These are phyloP conservation scores for Dothideomycetes sp. DNA, from an alignment of 2,329 filamentous ascomycete species.

Conservation along the genomic window DNA sequence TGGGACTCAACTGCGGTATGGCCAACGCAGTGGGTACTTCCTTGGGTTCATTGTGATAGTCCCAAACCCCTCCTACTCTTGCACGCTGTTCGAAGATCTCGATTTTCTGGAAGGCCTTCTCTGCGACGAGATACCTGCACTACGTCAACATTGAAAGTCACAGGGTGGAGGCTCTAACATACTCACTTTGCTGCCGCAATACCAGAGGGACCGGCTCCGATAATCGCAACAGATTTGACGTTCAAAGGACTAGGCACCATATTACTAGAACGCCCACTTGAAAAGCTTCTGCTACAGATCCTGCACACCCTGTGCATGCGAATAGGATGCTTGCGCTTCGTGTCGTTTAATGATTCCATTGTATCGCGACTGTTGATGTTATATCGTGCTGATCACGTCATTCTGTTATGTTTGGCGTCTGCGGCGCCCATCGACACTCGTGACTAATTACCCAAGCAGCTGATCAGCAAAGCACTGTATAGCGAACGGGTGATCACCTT, in stretches of 20 bases:
- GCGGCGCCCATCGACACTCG: too few relatives aligned
- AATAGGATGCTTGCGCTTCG: not conserved
- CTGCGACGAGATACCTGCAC: constrained; percentile 57
- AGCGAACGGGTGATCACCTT: too few relatives aligned
- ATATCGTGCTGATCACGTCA: too few relatives aligned
- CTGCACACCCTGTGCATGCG: not conserved
- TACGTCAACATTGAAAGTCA: constrained; percentile 2
- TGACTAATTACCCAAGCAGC: too few relatives aligned
- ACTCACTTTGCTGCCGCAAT: constrained; percentile 60
- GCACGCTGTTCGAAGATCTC: constrained; percentile 73
- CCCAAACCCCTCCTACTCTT: constrained; percentile 75
- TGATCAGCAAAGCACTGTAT: too few relatives aligned
- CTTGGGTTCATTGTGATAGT: constrained; percentile 49
- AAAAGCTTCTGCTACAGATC: not conserved
- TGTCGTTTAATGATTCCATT: not conserved
- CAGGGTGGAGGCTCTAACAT: not conserved
- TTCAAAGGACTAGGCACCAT: constrained; percentile 15
- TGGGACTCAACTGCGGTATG: constrained; percentile 57
- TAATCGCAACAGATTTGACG: constrained; percentile 57
- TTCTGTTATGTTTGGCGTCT: too few relatives aligned
- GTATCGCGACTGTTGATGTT: not conserved
- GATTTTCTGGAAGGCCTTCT: constrained; percentile 58
- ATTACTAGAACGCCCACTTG: not conserved
- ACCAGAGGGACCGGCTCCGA: constrained; percentile 75
- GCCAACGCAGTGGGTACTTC: constrained; percentile 30